Percentiles rank a stretch among this genome's conserved stretches.
These are phyloP conservation scores for Stemphylium beticola DNA, from an alignment of 2,329 filamentous ascomycete genomes.

Conservation along the genomic window DNA sequence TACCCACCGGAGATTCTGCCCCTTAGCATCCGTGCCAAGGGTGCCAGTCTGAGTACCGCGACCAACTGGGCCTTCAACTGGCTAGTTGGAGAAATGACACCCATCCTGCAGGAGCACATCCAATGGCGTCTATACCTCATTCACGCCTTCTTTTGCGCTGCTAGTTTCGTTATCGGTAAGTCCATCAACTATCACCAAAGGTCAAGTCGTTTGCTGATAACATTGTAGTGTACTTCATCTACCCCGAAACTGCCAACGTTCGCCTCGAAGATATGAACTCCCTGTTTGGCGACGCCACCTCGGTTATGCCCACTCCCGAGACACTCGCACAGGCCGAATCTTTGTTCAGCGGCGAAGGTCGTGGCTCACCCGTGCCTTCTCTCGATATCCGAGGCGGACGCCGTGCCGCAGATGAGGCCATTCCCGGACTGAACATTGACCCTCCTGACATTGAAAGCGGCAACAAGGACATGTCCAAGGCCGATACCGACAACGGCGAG, in stretches of 20 bases:
- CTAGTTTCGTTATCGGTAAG: slow-evolving; percentile 95
- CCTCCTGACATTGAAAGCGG: slow-evolving; percentile 69
- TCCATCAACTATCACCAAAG: slow-evolving; percentile 24
- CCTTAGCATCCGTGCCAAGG: slow-evolving; percentile 94
- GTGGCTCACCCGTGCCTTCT: slow-evolving; percentile 78
- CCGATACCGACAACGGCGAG: slow-evolving; percentile 50
- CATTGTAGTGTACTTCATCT: slow-evolving; percentile 86
- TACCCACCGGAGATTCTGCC: slow-evolving; percentile 99
- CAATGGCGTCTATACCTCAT: slow-evolving; percentile 93
- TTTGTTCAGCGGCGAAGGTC: slow-evolving; percentile 68
- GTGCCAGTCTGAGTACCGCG: slow-evolving; percentile 92
- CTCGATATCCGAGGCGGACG: slow-evolving; percentile 68
- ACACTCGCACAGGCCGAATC: slow-evolving; percentile 81
- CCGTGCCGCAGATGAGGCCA: slow-evolving; percentile 61
- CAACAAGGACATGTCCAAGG: slow-evolving; percentile 53
- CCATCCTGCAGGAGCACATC: slow-evolving; percentile 88
- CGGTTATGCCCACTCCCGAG: slow-evolving; percentile 78
- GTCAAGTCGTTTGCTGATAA: slow-evolving; percentile 28
- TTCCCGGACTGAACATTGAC: slow-evolving; percentile 82
- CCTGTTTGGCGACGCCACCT: slow-evolving; percentile 91
- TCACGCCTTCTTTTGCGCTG: slow-evolving; percentile 95
- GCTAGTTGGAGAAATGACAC: slow-evolving; percentile 94
- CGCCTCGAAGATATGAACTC: slow-evolving; percentile 96
- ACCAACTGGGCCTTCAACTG: slow-evolving; percentile 99
- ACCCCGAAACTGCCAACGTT: slow-evolving; percentile 95